phyloP scores from a whole-genome alignment of 2,329 filamentous ascomycete species.

The Elsinoe perseae region DNA sequence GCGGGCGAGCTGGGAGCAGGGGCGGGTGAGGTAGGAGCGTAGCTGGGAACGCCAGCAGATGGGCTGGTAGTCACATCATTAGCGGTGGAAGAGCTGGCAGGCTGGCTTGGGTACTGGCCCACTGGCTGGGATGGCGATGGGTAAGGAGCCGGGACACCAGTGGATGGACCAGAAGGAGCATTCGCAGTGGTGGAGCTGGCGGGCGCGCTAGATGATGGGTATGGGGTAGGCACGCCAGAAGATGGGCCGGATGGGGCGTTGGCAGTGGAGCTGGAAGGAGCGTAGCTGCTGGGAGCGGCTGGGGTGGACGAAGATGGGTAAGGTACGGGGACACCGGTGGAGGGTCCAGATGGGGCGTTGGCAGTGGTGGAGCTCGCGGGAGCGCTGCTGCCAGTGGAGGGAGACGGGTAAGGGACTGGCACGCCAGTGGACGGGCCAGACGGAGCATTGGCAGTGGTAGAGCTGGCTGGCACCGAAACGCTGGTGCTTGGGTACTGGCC shows the following conservation, averaged over 20 bases:
- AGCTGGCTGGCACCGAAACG: slow-evolving; percentile 4
- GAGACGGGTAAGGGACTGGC: background rate
- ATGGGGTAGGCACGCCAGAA: too few relatives aligned
- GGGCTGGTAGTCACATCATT: background rate
- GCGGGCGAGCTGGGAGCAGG: slow-evolving; percentile 20
- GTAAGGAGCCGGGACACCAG: background rate
- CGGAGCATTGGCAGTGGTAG: slow-evolving; percentile 10
- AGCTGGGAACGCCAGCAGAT: slow-evolving; percentile 20
- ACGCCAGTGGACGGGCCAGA: slow-evolving; percentile 7
- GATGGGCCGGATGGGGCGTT: background rate
- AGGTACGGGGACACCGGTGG: background rate
- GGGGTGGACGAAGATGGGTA: slow-evolving; percentile 7
- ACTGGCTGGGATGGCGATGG: background rate
- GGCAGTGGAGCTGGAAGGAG: slow-evolving; percentile 12
- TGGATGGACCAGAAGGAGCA: background rate
- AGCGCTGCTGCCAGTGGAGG: slow-evolving; percentile 12
- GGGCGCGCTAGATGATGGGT: background rate
- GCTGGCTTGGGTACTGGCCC: slow-evolving; percentile 4
- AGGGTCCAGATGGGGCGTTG: slow-evolving; percentile 3
- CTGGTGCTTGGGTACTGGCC: slow-evolving; percentile 12
- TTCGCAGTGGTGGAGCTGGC: background rate
- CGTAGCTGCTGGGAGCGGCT: background rate
- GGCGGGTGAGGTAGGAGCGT: slow-evolving; percentile 19
- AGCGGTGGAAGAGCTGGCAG: slow-evolving; percentile 9
- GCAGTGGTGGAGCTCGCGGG: background rate